Evolutionary conservation across 768 basidiomycete species (phyloP).

Genomic region (Naematelia aurantialba): DNA sequence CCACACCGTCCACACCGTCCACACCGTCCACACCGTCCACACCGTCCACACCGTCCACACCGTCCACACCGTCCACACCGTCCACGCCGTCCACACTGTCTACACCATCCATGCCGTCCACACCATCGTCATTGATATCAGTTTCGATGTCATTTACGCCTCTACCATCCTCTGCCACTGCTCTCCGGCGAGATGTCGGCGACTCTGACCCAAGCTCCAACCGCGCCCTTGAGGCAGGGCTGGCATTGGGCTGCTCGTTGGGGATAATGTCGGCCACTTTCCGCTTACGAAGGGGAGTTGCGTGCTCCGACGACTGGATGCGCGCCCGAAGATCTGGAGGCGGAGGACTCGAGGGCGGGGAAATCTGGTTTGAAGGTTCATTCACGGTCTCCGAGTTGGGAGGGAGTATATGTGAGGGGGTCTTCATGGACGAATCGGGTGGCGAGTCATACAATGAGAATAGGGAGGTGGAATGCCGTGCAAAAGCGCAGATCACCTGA

Average conservation of each 20-base stretch:
- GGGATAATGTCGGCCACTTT: not conserved
- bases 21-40: not conserved
- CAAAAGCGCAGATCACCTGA: constrained; percentile 39
- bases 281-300: not conserved
- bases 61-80: not conserved
- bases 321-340: not conserved
- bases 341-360: not conserved
- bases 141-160: not conserved
- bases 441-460: constrained; percentile 47
- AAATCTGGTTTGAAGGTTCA: not conserved
- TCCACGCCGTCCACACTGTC: not conserved
- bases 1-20: not conserved
- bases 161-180: too few species aligned
- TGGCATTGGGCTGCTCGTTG: not conserved
- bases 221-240: not conserved
- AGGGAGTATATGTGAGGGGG: not conserved
- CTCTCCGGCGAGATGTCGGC: not conserved
- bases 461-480: constrained; percentile 39
- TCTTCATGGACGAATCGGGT: not conserved
- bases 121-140: not conserved
- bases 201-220: not conserved
- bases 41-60: too few species aligned
- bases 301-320: not conserved
- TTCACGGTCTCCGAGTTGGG: not conserved
- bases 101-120: not conserved